Evolutionary conservation across 495 filamentous ascomycete species (phyloP).

Genomic region (Cairneyella variabilis): DNA sequence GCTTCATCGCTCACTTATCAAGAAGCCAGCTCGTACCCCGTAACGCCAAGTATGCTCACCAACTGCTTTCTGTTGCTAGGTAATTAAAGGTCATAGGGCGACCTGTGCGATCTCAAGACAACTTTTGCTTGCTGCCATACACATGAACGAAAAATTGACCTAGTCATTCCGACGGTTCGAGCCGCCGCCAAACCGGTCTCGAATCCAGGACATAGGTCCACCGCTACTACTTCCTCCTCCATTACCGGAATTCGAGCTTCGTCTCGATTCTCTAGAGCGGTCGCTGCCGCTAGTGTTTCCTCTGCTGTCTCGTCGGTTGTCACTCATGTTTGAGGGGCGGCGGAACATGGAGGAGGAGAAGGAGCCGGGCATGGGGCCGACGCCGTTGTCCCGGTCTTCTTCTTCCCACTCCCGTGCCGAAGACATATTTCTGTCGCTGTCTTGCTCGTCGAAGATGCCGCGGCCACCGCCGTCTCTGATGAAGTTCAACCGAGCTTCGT

Average conservation of each 20-base stretch:
- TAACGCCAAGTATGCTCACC: no score
- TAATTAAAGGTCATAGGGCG: no score
- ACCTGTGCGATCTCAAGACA: no score
- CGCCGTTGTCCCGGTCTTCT: neutral
- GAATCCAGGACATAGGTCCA: conserved; percentile 35
- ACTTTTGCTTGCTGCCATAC: no score
- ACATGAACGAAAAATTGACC: no score
- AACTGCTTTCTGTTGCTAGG: no score
- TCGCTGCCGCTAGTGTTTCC: conserved; percentile 17
- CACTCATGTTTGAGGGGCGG: conserved; percentile 9
- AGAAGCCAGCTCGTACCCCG: no score
- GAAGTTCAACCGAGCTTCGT: conserved; percentile 16
- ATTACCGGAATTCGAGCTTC: conserved; percentile 13
- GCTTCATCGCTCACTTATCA: no score
- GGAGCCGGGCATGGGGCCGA: conserved; percentile 3
- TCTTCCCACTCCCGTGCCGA: no score
- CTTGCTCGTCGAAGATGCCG: conserved; percentile 7
- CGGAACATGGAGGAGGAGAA: neutral
- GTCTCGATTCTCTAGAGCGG: conserved; percentile 7
- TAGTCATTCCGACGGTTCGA: conserved; percentile 12
- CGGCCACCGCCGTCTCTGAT: conserved; percentile 10
- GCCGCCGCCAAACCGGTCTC: conserved; percentile 31
- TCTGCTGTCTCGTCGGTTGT: conserved; percentile 9
- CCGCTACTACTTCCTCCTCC: conserved; percentile 14
- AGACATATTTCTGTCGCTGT: no score